phyloP scores from a whole-genome alignment of 768 basidiomycete genomes.

The Phylloporus rhodoxanthus region DNA sequence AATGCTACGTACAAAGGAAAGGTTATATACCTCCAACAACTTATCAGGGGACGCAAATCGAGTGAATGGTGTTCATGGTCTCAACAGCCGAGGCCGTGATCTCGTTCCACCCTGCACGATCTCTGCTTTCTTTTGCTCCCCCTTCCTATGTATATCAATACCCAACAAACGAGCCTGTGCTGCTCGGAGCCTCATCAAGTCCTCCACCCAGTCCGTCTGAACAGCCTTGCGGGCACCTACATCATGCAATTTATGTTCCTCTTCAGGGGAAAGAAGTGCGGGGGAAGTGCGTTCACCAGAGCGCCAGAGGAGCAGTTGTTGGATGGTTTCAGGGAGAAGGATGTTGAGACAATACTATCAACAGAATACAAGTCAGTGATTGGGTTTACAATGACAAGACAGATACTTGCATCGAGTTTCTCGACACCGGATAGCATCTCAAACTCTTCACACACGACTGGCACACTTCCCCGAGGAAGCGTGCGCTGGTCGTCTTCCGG shows the following conservation, averaged over 20 bases:
- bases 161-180: conserved; percentile 37
- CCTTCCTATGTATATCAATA: conserved; percentile 25
- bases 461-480: conserved; percentile 5
- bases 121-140: conserved; percentile 18
- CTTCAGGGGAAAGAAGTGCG: conserved; percentile 43
- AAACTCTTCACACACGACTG: conserved; percentile 38
- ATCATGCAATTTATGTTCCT: conserved; percentile 52
- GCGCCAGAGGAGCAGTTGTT: conserved; percentile 73
- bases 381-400: not conserved
- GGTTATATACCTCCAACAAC: not conserved
- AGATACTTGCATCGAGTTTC: conserved; percentile 44
- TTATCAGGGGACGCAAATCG: not conserved
- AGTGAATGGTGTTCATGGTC: conserved; percentile 7
- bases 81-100: conserved; percentile 21
- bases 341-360: conserved; percentile 65
- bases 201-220: conserved; percentile 67
- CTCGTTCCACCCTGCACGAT: conserved; percentile 24
- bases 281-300: conserved; percentile 48
- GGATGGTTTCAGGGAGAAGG: conserved; percentile 63
- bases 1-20: not conserved
- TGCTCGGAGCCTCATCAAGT: conserved; percentile 41
- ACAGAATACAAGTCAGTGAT: not conserved
- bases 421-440: conserved; percentile 40
- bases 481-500: conserved; percentile 7
- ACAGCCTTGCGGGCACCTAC: conserved; percentile 42